A percentile compares a stretch with the other conserved stretches of the same genome.
These are phyloP conservation scores for Cadophora gregata DNA, from an alignment of 2,329 filamentous ascomycete species.

Conservation along the genomic window DNA sequence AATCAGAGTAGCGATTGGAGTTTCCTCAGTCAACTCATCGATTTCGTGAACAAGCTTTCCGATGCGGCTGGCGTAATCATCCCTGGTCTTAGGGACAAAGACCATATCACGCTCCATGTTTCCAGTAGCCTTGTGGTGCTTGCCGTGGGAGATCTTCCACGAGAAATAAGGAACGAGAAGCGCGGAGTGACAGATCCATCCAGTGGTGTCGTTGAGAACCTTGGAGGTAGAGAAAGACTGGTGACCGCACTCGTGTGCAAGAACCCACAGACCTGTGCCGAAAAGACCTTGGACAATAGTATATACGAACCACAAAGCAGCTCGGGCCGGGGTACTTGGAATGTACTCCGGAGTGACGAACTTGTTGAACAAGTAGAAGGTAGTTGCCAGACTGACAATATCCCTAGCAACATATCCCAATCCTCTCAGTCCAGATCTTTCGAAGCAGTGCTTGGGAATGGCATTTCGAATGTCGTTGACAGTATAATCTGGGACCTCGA, in stretches of 20 bases:
- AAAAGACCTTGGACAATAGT: slow-evolving; percentile 88
- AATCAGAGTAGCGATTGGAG: slow-evolving; percentile 79
- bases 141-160: slow-evolving; percentile 99
- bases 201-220: slow-evolving; percentile 87
- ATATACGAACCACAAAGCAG: slow-evolving; percentile 67
- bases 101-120: slow-evolving; percentile 99
- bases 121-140: slow-evolving; percentile 99
- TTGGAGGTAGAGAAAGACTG: slow-evolving; percentile 95
- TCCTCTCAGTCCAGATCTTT: slow-evolving; percentile 79
- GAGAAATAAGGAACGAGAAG: slow-evolving; percentile 97
- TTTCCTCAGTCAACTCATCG: slow-evolving; percentile 90
- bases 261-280: slow-evolving; percentile 92
- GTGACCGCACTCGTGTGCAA: slow-evolving; percentile 98
- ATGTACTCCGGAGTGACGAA: slow-evolving; percentile 86
- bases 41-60: slow-evolving; percentile 82
- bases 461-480: slow-evolving; percentile 98
- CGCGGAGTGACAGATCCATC: slow-evolving; percentile 87
- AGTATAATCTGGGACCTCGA: slow-evolving; percentile 91
- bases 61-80: slow-evolving; percentile 77
- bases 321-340: slow-evolving; percentile 70
- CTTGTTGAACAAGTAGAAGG: slow-evolving; percentile 88
- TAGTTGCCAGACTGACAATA: slow-evolving; percentile 70
- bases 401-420: slow-evolving; percentile 87
- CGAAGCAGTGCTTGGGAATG: slow-evolving; percentile 96
- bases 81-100: slow-evolving; percentile 91